These are phyloP conservation scores for Nannizziopsis barbatae DNA, from an alignment of 2,329 filamentous ascomycete genomes.

Conservation along the genomic window DNA sequence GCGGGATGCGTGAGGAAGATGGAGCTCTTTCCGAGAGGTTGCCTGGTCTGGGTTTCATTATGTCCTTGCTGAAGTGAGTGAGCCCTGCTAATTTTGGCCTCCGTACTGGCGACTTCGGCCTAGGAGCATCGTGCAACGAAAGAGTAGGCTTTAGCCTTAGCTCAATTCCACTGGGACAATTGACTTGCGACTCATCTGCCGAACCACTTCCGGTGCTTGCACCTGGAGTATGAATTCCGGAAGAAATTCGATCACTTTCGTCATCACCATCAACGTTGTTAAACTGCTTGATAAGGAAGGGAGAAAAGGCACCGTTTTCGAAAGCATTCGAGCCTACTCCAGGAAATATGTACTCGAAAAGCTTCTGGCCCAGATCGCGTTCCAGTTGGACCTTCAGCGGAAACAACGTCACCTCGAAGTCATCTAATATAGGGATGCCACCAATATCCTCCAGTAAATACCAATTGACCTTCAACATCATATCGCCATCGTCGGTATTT, in stretches of 20 bases:
- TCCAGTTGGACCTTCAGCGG: constrained; percentile 91
- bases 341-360: constrained; percentile 97
- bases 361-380: constrained; percentile 76
- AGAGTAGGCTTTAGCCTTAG: constrained; percentile 74
- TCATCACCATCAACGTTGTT: constrained; percentile 38
- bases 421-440: constrained; percentile 91
- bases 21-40: constrained; percentile 14
- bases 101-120: constrained; percentile 24
- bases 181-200: constrained; percentile 43
- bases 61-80: constrained; percentile 1
- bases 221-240: constrained; percentile 29
- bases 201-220: constrained; percentile 30
- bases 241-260: constrained; percentile 40
- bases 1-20: constrained; percentile 19
- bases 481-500: constrained; percentile 47
- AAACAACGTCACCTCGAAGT: constrained; percentile 88
- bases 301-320: constrained; percentile 40
- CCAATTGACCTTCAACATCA: constrained; percentile 93
- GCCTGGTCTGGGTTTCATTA: constrained; percentile 11
- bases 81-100: constrained; percentile 15
- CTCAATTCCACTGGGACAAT: constrained; percentile 63
- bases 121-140: constrained; percentile 40
- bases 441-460: constrained; percentile 97
- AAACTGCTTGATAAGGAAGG: constrained; percentile 43
- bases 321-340: constrained; percentile 52